Base-by-base conservation (phyloP, 1,139 yeast species). In the Magnusiomyces sp. region DNA sequence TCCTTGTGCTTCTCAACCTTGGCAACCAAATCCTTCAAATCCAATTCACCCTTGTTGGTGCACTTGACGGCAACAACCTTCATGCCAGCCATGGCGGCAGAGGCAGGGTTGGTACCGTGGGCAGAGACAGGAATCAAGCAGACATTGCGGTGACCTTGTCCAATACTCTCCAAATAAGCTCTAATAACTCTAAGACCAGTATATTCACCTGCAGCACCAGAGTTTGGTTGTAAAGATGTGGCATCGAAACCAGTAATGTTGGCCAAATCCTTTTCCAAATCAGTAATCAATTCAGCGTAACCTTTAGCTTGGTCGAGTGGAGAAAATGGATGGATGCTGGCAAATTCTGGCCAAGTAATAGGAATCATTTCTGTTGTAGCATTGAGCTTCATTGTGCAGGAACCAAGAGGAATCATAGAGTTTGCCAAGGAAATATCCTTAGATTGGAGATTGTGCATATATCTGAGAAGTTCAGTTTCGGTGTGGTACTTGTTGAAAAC, bases 121-220 rank as follows among this genome's bases (percentile, higher is more conserved):
- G 98, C 98, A 62, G 94, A 82, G 9, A 90, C 95, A 13, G 98
- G 98, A 59, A 92, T 92, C 64, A 92, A 76, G 69, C 97, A 92
- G 51, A 92, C 77, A 66, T 90, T 82, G 66, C 98, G 79, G 56
- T 79, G 69, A 34, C 75, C 71, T 62, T 90, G 83, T 43, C 95
- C 95, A 50, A 73, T 75, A 34, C 85, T 72, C 55, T 79, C 79
- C 60, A 85, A 80, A 67, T 87, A 92, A 47, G 85, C 79, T 61
- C 82, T 78, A 60, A 92, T 92, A 50, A 89, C 88, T 52, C 95
- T 79, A 57, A 92, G 75, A 38, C 98, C 98, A 29, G 97, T 81
- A 70, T 85, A 92, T 70, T 92, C 98, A 67, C 98, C 98, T 69
- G 90, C 96, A 41, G 98, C 98, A 59, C 98, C 98, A 45, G 97